Evolutionary conservation across 768 basidiomycete genomes (phyloP), one percentile per base, ranked within the genome.

Genomic region (Leccinum imitatum): DNA sequence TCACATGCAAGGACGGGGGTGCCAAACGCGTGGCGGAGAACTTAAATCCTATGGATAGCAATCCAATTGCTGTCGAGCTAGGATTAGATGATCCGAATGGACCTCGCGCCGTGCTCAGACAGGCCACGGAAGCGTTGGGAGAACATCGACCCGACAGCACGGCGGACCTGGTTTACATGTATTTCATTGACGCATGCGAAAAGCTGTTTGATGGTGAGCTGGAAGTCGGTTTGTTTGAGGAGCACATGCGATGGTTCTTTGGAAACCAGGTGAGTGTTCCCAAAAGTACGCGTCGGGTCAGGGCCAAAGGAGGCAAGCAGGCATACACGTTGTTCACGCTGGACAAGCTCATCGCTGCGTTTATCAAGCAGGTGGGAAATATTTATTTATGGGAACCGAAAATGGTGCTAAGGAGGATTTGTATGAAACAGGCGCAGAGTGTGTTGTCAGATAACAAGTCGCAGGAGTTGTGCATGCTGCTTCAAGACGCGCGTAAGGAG

Each of bases 171-270:
- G 89, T 93, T 61, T 98, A 98, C 76, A 79, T 86, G 77, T 94
- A 95, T 68, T 82, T 96, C 54, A 78, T 98, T 35, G 91, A 89
- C 59, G 89, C 92, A 10, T 93, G 92, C 72, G 96, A 98, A 75
- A 92, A 91, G 79, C 74, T 96, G 46, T 98, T 98, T 70, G 94
- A 94, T 67, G 89, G 84, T 62, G 95, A 98, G 70, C 80, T 98
- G 60, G 97, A 98, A 73, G 91, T 89, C 70, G 77, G 82, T n/a
- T 85, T 87, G 21, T 98, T 95, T 67, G 96, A 98, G 73, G 97
- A 98, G 72, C 92, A 93, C 69, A 86, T 98, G 86, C 79, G 97
- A 63, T 92, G 93, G 84, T 91, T 95, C 77, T 95, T 93, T 77
- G 91, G 92, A 33, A 93, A 86, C 61, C 89, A 87, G 83, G 90